Conservation (phyloP, 768 basidiomycete genomes). For the Ramaria sp. region DNA sequence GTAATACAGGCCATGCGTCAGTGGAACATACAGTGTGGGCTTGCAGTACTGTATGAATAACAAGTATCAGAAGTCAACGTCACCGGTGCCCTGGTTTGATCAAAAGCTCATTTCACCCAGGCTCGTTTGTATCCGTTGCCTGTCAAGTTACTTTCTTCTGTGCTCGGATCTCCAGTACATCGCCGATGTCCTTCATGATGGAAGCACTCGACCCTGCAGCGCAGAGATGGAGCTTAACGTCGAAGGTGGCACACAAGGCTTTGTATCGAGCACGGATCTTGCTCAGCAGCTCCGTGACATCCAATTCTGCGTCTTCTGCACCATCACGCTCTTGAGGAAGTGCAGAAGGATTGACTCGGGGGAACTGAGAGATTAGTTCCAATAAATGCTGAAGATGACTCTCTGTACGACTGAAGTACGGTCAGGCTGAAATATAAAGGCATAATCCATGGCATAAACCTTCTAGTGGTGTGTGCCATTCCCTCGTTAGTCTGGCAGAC, state of each 20-base stretch:
- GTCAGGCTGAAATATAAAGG: not conserved
- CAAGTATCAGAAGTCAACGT: not conserved
- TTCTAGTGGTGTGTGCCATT: not conserved
- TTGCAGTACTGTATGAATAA: no score
- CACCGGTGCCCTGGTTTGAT: not conserved
- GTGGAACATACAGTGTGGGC: no score
- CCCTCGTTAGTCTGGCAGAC: not conserved
- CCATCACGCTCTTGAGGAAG: conserved; percentile 7
- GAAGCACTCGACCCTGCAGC: conserved; percentile 9
- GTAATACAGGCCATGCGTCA: no score
- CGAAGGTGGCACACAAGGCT: conserved; percentile 72
- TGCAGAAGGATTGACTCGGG: conserved; percentile 59
- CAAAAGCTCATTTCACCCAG: not conserved
- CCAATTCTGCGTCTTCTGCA: conserved; percentile 31
- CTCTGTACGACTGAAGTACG: conserved; percentile 36
- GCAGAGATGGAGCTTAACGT: conserved; percentile 42
- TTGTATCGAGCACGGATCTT: conserved; percentile 86
- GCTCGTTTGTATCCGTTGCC: not conserved
- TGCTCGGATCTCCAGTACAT: not conserved
- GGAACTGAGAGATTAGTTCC: conserved; percentile 64
- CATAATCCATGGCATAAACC: not conserved
- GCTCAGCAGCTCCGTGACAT: conserved; percentile 67
- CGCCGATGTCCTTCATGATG: conserved; percentile 1
- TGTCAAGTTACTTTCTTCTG: not conserved
- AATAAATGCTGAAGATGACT: conserved; percentile 64